Base-by-base conservation (phyloP, 2,329 filamentous ascomycete genomes). In the Cladorrhinum sp. region DNA sequence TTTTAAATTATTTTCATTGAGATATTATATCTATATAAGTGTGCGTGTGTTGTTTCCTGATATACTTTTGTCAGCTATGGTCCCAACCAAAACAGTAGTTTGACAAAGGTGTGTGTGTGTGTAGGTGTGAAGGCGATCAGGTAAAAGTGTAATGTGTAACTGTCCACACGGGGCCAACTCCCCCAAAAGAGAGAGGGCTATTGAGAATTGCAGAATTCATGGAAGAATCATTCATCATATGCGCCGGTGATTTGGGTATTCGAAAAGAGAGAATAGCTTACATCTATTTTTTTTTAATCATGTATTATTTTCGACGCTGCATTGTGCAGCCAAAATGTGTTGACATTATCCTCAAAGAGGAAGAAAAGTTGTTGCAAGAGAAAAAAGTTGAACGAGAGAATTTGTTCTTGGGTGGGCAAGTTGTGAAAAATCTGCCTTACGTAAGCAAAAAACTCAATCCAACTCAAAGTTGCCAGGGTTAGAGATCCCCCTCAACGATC, bases 141-240 rank as follows among this genome's bases (percentile, higher is more conserved):
- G 49, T 30, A 59, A 55, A 58, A 54, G 51, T 42, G 53, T 60
- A 62, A 64, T 66, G 63, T 68, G 62, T 62, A 48, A 51, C 52
- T 56, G 36, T 68, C 67, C 62, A 68, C 67, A 68, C 10, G 20
- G 62, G 46, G 20, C 63, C 55, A 51, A 57, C 58, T 9, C 33
- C 57, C 60, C 60, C 33, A 21, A 58, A 28, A 36, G 62, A 60
- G 57, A 39, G 57, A 51, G 6, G 21, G 14, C 49, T 59, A 67
- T 75, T 80, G 72, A 73, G 78, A 75, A 79, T 80, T 80, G 78
- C 78, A 80, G 78, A 80, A 80, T 79, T 78, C 78, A 68, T 69
- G 55, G 55, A 67, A 67, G 61, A 66, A 67, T 69, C 66, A 63
- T 69, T 68, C 71, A 72, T 72, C 70, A 71, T 64, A 62, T 51